phyloP scores from a whole-genome alignment of 306 rosid species.

The Vigna trinervia region DNA sequence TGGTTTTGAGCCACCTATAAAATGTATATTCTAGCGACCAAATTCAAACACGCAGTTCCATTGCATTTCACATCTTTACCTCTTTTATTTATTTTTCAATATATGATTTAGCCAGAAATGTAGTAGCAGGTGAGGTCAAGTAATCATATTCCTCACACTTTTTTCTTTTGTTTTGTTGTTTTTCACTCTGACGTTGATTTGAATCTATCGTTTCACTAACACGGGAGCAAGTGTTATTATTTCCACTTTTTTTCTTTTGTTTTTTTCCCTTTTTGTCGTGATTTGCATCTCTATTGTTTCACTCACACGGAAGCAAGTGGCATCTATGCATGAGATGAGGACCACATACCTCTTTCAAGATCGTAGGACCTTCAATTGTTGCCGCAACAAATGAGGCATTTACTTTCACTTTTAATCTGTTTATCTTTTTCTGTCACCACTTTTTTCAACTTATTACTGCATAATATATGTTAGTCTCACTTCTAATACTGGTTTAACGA shows the following conservation, averaged over 20 bases:
- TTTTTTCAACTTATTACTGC: no score
- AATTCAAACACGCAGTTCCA: background rate
- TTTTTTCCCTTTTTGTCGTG: background rate
- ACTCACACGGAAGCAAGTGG: conserved; percentile 37
- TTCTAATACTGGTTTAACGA: no score
- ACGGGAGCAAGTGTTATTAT: background rate
- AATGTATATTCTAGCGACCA: background rate
- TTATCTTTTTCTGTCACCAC: no score
- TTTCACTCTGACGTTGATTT: background rate
- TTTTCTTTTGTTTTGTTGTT: background rate
- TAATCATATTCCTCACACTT: background rate
- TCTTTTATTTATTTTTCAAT: background rate
- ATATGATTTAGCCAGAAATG: background rate
- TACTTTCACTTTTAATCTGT: background rate
- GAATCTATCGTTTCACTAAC: background rate
- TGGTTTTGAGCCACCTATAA: background rate
- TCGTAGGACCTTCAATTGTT: conserved; percentile 49
- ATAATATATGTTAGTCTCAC: no score
- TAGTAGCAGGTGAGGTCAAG: background rate
- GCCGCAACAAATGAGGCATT: conserved; percentile 28
- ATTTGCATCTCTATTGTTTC: conserved; percentile 30
- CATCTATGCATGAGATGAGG: conserved; percentile 40
- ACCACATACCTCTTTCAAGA: conserved; percentile 52
- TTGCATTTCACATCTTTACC: background rate
- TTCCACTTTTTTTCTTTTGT: background rate